Conservation (phyloP, 768 basidiomycete species). For the Pulveroboletus sp. region DNA sequence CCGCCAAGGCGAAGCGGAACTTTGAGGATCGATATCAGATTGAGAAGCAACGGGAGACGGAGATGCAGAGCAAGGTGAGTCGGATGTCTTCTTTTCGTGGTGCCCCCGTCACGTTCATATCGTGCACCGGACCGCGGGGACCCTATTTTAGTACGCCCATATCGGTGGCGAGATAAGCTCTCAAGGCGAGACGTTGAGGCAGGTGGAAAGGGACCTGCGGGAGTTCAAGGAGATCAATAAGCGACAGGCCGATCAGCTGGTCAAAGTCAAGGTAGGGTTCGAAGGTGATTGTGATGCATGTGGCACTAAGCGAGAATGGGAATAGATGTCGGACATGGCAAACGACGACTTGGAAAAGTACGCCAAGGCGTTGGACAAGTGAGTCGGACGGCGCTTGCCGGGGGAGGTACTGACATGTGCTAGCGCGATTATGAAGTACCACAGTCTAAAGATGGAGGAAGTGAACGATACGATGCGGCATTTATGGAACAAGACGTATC, state of each 20-base stretch:
- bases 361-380: constrained; percentile 96
- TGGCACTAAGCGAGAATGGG: neutral
- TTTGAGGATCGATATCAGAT: constrained; percentile 77
- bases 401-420: constrained; percentile 12
- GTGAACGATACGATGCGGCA: constrained; percentile 98
- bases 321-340: constrained; percentile 94
- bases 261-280: constrained; percentile 81
- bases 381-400: constrained; percentile 18
- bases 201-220: constrained; percentile 62
- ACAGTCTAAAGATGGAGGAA: constrained; percentile 97
- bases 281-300: neutral
- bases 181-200: constrained; percentile 59
- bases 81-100: neutral
- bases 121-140: neutral
- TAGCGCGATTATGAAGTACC: constrained; percentile 99
- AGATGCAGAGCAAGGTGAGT: constrained; percentile 63
- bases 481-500: constrained; percentile 98
- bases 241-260: constrained; percentile 83
- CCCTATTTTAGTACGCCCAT: constrained; percentile 59
- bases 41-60: constrained; percentile 68
- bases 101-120: neutral
- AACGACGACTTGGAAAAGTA: constrained; percentile 98
- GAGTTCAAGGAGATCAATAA: constrained; percentile 87
- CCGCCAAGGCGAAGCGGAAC: constrained; percentile 74
- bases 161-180: constrained; percentile 81